Evolutionary conservation across 2,329 filamentous ascomycete genomes (phyloP).

Genomic region (Westerdykella aurantiaca): DNA sequence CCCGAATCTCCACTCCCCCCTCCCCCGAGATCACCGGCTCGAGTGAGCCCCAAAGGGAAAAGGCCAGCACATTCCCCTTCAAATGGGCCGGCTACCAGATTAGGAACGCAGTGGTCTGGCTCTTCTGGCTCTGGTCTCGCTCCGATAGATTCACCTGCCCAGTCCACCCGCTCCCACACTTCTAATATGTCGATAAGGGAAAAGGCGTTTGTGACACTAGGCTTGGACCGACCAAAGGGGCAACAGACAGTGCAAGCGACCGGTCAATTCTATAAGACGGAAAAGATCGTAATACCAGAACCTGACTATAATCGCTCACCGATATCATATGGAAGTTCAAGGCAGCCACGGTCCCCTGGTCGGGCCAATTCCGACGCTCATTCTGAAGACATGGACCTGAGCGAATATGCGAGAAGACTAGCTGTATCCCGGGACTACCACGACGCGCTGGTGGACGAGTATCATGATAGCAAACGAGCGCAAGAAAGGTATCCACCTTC

Average conservation of each 20-base stretch:
- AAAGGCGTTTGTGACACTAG: slow-evolving; percentile 19
- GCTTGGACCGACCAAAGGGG: slow-evolving; percentile 11
- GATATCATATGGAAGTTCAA: neutral
- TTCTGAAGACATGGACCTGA: slow-evolving; percentile 15
- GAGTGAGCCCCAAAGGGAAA: no score
- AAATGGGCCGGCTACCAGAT: neutral
- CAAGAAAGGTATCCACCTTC: slow-evolving; percentile 1
- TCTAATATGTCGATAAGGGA: slow-evolving; percentile 17
- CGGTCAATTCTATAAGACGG: neutral
- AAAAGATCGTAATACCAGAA: neutral
- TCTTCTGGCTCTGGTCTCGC: neutral
- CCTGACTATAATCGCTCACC: neutral
- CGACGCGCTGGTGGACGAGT: slow-evolving; percentile 19
- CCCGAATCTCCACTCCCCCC: slow-evolving; percentile 15
- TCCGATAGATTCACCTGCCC: neutral
- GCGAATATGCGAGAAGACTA: slow-evolving; percentile 17
- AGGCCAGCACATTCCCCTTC: neutral
- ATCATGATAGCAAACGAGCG: slow-evolving; percentile 13
- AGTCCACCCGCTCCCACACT: slow-evolving; percentile 6
- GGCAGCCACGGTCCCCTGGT: neutral
- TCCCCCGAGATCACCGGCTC: slow-evolving; percentile 1
- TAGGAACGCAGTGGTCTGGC: neutral
- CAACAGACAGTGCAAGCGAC: neutral
- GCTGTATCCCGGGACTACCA: slow-evolving; percentile 30
- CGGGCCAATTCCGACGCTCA: slow-evolving; percentile 5